A percentile compares a stretch with the other conserved stretches of the same genome.
These are phyloP conservation scores for Skeletonema tropicum DNA, from an alignment of 108 stramenopile genomes.

Conservation along the genomic window DNA sequence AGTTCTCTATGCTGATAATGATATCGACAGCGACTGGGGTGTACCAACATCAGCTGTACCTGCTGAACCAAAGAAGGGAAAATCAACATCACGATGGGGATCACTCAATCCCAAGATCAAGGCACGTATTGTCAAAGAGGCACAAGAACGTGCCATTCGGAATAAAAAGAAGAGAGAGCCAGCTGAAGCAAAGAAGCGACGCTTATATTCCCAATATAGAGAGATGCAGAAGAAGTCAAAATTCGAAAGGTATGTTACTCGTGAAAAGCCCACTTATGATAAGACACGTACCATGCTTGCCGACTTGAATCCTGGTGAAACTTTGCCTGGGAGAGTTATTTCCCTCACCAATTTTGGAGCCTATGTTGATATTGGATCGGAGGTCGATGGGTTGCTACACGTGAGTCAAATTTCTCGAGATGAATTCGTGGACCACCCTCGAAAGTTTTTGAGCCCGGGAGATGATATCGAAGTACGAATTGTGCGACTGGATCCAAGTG, in stretches of 20 bases:
- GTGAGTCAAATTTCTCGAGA: slow-evolving; percentile 78
- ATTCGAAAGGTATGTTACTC: slow-evolving; percentile 52
- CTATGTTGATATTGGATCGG: slow-evolving; percentile 89
- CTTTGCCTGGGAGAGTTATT: slow-evolving; percentile 71
- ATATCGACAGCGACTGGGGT: slow-evolving; percentile 8
- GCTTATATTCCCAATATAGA: slow-evolving; percentile 52
- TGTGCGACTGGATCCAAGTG: slow-evolving; percentile 54
- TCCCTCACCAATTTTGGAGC: slow-evolving; percentile 89
- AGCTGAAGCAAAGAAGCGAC: slow-evolving; percentile 63
- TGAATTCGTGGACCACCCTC: slow-evolving; percentile 81
- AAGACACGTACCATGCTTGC: slow-evolving; percentile 56
- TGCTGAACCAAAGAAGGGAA: slow-evolving; percentile 13
- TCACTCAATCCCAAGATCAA: slow-evolving; percentile 72
- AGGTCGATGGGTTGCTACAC: slow-evolving; percentile 89
- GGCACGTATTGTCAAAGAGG: slow-evolving; percentile 63
- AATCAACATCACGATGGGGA: slow-evolving; percentile 58
- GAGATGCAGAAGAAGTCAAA: slow-evolving; percentile 64
- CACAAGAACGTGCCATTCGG: slow-evolving; percentile 70
- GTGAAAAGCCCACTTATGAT: slow-evolving; percentile 50
- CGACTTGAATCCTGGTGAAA: slow-evolving; percentile 56
- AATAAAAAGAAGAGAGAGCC: slow-evolving; percentile 84
- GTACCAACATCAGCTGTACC: neutral
- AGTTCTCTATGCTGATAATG: slow-evolving; percentile 42
- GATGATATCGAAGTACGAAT: slow-evolving; percentile 75
- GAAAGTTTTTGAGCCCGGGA: slow-evolving; percentile 71